phyloP scores from a whole-genome alignment of 345 rosid genomes.

The Citrus maxima region DNA sequence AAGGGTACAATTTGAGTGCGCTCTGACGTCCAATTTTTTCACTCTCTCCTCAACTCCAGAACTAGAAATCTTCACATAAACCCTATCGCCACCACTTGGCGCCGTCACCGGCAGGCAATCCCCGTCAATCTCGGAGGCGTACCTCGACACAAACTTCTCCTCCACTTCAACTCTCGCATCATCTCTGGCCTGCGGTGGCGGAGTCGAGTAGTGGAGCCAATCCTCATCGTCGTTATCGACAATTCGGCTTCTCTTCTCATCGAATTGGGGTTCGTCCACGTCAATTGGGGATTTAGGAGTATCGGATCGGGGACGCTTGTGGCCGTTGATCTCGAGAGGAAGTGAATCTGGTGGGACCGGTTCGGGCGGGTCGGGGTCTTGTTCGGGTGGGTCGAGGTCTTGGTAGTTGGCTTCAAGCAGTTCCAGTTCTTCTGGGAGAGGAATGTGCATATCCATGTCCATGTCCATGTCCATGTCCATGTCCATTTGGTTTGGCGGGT shows the following conservation, averaged over 20 bases:
- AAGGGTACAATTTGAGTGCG: constrained; percentile 44
- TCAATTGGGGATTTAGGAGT: constrained; percentile 22
- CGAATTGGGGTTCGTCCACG: constrained; percentile 17
- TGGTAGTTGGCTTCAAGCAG: constrained; percentile 32
- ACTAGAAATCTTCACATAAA: constrained; percentile 72
- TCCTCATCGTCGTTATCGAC: constrained; percentile 40
- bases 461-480: not conserved
- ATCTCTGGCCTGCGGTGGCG: constrained; percentile 38
- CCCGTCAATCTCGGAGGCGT: constrained; percentile 73
- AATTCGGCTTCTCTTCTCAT: constrained; percentile 56
- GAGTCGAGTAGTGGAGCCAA: constrained; percentile 51
- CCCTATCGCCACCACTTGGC: constrained; percentile 79
- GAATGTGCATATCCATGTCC: constrained; percentile 51
- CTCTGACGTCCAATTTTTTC: constrained; percentile 43
- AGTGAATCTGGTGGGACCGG: constrained; percentile 24
- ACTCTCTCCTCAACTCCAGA: constrained; percentile 32
- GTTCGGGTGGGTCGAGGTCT: constrained; percentile 34
- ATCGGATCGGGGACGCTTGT: constrained; percentile 49
- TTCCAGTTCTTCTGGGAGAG: constrained; percentile 86
- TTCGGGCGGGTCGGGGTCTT: constrained; percentile 35
- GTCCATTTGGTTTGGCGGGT: not conserved
- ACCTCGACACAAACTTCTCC: constrained; percentile 61
- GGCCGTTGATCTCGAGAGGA: constrained; percentile 24
- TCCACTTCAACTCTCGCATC: constrained; percentile 20
- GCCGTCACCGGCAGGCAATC: constrained; percentile 81